Conservation (phyloP, 345 rosid species). For the Euphorbia peplus region DNA sequence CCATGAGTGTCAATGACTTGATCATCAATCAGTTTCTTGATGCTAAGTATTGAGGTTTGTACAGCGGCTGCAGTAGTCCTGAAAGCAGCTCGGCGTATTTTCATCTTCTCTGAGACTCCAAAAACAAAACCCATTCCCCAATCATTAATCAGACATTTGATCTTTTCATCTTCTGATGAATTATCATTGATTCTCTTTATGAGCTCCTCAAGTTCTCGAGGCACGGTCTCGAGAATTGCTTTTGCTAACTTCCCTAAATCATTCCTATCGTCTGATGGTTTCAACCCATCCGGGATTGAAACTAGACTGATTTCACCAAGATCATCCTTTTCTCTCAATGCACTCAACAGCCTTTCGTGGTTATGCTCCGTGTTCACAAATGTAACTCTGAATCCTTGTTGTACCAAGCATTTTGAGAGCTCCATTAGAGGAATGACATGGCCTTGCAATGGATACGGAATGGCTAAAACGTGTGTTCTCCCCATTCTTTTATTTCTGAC, state of each 20-base stretch:
- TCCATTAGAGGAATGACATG: constrained; percentile 23
- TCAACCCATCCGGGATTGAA: constrained; percentile 7
- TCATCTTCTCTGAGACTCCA: neutral
- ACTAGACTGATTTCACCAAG: neutral
- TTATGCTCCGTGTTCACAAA: constrained; percentile 14
- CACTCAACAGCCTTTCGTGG: constrained; percentile 9
- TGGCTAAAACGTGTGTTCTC: constrained; percentile 10
- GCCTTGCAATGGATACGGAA: constrained; percentile 22
- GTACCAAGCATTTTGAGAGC: constrained; percentile 6
- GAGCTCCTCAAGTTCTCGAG: constrained; percentile 6
- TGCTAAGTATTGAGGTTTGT: neutral
- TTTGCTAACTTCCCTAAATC: neutral
- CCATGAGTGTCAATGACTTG: neutral
- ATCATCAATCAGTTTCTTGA: neutral
- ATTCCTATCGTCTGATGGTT: neutral
- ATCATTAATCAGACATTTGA: neutral
- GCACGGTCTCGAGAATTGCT: neutral
- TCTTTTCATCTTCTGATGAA: neutral
- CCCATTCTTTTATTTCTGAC: neutral
- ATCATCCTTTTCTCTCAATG: neutral
- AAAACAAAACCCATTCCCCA: neutral
- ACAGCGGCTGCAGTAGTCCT: neutral
- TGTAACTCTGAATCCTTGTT: constrained; percentile 19
- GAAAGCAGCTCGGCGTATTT: neutral
- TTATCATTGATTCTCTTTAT: neutral